Conservation (phyloP, 176 grass and related monocot species). For the Hordeum marinum region DNA sequence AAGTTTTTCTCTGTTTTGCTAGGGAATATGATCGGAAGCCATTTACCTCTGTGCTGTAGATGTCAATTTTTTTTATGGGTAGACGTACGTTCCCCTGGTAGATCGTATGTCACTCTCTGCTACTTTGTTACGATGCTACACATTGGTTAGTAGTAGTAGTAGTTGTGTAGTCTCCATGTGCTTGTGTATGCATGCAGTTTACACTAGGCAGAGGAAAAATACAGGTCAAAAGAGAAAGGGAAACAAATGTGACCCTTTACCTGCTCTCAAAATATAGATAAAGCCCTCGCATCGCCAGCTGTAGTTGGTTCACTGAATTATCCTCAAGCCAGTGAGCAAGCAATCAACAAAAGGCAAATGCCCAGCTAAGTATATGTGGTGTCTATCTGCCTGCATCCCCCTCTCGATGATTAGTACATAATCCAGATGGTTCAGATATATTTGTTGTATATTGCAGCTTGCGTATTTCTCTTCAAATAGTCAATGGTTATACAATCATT, state of each 20-base stretch:
- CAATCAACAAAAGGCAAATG: neutral
- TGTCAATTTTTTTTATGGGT: neutral
- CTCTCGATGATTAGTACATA: conserved; percentile 34
- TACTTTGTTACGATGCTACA: conserved; percentile 24
- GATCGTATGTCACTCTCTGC: conserved; percentile 33
- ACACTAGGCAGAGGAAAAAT: conserved; percentile 10
- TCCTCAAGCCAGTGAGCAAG: neutral
- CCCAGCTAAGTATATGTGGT: neutral
- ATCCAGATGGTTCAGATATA: conserved; percentile 33
- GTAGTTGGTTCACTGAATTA: conserved; percentile 21
- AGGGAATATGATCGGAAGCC: too few species aligned
- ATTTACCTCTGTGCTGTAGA: neutral
- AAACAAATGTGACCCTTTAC: conserved; percentile 32
- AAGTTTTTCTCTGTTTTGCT: too few species aligned
- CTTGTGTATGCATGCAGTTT: conserved; percentile 26
- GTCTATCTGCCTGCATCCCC: conserved; percentile 1
- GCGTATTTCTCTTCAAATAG: conserved; percentile 2
- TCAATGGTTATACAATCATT: conserved; percentile 46
- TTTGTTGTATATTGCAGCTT: conserved; percentile 13
- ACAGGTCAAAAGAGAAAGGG: conserved; percentile 14
- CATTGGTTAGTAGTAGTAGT: neutral
- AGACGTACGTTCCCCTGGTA: conserved; percentile 1
- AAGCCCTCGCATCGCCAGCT: conserved; percentile 24
- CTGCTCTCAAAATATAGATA: conserved; percentile 10
- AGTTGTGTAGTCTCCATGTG: neutral